Conservation (phyloP, 495 filamentous ascomycete genomes). For the Hypomontagnella submonticulosa region DNA sequence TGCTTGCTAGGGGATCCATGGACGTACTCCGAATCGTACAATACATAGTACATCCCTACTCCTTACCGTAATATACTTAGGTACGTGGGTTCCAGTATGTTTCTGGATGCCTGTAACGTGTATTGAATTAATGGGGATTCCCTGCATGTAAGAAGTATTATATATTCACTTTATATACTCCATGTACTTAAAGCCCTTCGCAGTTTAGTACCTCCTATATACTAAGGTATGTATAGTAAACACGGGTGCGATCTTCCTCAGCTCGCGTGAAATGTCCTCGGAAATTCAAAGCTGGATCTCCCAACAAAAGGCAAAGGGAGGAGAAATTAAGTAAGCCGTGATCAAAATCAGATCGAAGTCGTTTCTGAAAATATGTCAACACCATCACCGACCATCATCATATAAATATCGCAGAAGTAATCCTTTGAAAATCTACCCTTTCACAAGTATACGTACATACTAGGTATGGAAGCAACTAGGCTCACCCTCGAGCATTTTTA, state of each 20-base stretch:
- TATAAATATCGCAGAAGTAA: neutral
- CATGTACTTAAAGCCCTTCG: slow-evolving; percentile 16
- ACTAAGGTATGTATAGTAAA: neutral
- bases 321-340: neutral
- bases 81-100: neutral
- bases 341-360: neutral
- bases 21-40: neutral
- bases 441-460: neutral
- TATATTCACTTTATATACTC: slow-evolving; percentile 5
- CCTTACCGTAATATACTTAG: slow-evolving; percentile 11
- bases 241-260: neutral
- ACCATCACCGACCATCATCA: too few relatives aligned
- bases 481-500: too few relatives aligned
- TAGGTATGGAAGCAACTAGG: too few relatives aligned
- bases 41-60: neutral
- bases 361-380: neutral
- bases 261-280: neutral
- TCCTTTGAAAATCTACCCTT: neutral
- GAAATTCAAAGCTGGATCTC: slow-evolving; percentile 1
- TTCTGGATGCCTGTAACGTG: neutral
- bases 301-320: slow-evolving; percentile 1
- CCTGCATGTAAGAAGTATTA: slow-evolving; percentile 1
- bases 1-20: too few relatives aligned
- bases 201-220: slow-evolving; percentile 7
- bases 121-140: slow-evolving; percentile 5